These are phyloP conservation scores for Leccinum sublutescens DNA, from an alignment of 768 basidiomycete genomes.

Conservation along the genomic window DNA sequence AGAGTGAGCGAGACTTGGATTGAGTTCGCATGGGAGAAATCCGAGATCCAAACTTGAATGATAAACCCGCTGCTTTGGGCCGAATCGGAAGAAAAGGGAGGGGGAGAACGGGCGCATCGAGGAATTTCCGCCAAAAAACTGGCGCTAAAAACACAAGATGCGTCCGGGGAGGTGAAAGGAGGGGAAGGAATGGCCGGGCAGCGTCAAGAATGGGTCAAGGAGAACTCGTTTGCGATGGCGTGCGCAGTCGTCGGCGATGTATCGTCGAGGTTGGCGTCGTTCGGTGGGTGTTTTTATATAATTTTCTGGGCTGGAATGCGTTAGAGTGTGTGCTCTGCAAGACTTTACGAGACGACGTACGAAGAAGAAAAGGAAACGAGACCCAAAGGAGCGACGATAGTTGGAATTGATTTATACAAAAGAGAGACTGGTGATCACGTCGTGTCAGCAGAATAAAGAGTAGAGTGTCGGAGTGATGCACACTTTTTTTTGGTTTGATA, in stretches of 20 bases:
- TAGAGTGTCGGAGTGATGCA: background rate
- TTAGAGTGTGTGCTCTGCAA: background rate
- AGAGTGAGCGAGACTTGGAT: background rate
- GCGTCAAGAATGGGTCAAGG: background rate
- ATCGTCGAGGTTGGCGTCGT: background rate
- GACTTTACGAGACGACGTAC: background rate
- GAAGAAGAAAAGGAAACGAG: background rate
- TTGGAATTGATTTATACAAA: background rate
- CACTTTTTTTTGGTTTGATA: background rate
- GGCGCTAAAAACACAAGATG: constrained; percentile 6
- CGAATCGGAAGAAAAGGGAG: background rate
- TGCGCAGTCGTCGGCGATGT: background rate
- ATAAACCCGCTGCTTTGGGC: background rate
- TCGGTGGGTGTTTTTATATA: background rate
- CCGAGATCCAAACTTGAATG: background rate
- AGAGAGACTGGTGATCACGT: background rate
- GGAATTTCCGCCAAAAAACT: constrained; percentile 6
- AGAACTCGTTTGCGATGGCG: background rate
- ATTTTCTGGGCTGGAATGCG: background rate
- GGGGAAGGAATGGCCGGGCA: background rate
- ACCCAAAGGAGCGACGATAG: constrained; percentile 1
- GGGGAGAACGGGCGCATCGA: constrained; percentile 8
- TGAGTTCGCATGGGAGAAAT: background rate
- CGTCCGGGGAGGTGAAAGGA: background rate
- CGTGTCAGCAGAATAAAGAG: background rate